Conservation (phyloP, 768 basidiomycete species). For the Mycena haematopus region DNA sequence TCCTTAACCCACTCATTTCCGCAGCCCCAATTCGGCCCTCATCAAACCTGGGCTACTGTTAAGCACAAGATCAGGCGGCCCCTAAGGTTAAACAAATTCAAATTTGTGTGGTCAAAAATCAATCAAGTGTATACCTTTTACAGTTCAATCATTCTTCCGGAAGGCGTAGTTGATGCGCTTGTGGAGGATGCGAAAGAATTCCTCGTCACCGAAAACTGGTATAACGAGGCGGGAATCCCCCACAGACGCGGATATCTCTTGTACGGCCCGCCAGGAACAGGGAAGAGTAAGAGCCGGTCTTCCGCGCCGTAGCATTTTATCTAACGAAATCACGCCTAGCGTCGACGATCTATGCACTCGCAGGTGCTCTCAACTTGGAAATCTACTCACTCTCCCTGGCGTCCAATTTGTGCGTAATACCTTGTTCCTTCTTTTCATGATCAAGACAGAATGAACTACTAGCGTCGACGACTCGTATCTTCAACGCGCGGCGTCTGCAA, state of each 20-base stretch:
- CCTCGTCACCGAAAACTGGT: slow-evolving; percentile 42
- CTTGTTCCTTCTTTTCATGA: background rate
- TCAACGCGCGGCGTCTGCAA: slow-evolving; percentile 32
- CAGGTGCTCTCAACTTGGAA: slow-evolving; percentile 60
- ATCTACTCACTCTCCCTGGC: slow-evolving; percentile 54
- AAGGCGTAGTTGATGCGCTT: slow-evolving; percentile 36
- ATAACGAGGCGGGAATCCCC: slow-evolving; percentile 42
- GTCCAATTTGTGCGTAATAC: slow-evolving; percentile 32
- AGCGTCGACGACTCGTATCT: slow-evolving; percentile 41
- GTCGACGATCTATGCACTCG: slow-evolving; percentile 36
- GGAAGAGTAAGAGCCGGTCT: slow-evolving; percentile 36
- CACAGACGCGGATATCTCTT: slow-evolving; percentile 44
- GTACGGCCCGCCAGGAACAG: slow-evolving; percentile 44
- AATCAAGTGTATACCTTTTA: too few relatives aligned
- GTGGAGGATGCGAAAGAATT: slow-evolving; percentile 42
- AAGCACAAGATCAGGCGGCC: slow-evolving; percentile 37
- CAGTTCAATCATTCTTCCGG: slow-evolving; percentile 39
- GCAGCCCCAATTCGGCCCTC: slow-evolving; percentile 32
- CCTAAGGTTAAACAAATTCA: slow-evolving; percentile 16
- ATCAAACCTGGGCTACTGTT: slow-evolving; percentile 24
- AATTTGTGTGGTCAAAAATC: too few relatives aligned
- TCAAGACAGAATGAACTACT: background rate
- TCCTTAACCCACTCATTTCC: background rate
- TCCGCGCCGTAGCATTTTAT: slow-evolving; percentile 33
- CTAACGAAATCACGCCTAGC: slow-evolving; percentile 16